Evolutionary conservation across 495 filamentous ascomycete species (phyloP), one percentile per base, ranked within the genome.

Genomic region (Geoglossum glabrum): DNA sequence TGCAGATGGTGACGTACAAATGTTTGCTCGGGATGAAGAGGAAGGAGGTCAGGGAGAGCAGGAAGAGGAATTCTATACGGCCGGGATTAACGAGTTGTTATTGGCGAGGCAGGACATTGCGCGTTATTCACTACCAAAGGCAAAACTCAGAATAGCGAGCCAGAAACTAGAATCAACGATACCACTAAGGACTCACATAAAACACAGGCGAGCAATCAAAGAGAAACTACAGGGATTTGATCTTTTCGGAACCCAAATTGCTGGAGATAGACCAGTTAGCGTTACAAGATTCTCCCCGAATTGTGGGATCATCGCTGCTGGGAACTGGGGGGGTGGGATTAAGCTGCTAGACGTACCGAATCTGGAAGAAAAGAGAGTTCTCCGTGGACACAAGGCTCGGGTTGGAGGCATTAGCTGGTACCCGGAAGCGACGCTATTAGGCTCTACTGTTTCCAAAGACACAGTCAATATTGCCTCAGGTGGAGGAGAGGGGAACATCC

Each of bases 41-140:
- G 68, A 70, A 19, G 65, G 57, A 17, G 68, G 59, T 23, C 60
- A 61, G 21, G 77, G 74, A n/a, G 78, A 89, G 49, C 82, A 88
- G 62, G 87, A 95, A 61, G 92, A 96, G 66, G 92, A 98, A 62
- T 97, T 96, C 66, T 99, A 96, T 66, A 95, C 90, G 0, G 77
- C 83, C 54, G 92, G 93, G 0, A 74, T 76, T 2, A 71, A 78
- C 10, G 84, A 85, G 54, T 71, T 99, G 11, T 72, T 95, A 19
- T 74, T 83, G 23, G 86, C 87, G 5, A 76, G 92, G 50, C 83
- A 79, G 65, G 76, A 80, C 9, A 94, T 99, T 57, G 93, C 92
- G 7, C 72, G 77, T 19, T 97, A 82, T 68, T 94, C 88, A 17
- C 69, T 99, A 28, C 90, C 89, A 3, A 74, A 85, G 51, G 87